phyloP scores from a whole-genome alignment of 495 filamentous ascomycete genomes.

The Usnea hakonensis region DNA sequence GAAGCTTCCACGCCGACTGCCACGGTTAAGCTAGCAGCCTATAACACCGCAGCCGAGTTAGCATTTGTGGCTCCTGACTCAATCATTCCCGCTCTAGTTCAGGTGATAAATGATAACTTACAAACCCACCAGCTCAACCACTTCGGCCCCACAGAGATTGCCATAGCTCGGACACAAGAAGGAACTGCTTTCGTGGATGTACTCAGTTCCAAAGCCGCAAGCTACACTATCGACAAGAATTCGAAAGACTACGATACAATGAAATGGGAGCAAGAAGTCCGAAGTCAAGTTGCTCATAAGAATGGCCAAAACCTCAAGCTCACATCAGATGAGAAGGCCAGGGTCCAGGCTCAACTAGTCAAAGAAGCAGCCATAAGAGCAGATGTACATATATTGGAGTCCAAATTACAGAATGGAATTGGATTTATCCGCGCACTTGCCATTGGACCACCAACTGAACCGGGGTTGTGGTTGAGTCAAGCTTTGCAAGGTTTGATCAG shows the following conservation, averaged over 20 bases:
- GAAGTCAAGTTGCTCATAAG: constrained; percentile 80
- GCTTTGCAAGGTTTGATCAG: constrained; percentile 63
- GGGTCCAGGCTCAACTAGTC: constrained; percentile 81
- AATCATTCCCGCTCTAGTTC: constrained; percentile 67
- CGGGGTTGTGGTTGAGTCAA: constrained; percentile 75
- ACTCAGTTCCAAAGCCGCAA: constrained; percentile 65
- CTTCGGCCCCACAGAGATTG: constrained; percentile 78
- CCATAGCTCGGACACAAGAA: constrained; percentile 81
- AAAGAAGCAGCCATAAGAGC: constrained; percentile 76
- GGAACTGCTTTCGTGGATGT: constrained; percentile 86
- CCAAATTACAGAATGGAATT: constrained; percentile 66
- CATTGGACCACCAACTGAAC: constrained; percentile 74
- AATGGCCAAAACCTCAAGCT: constrained; percentile 89
- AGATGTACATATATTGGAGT: constrained; percentile 57
- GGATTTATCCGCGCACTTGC: constrained; percentile 78
- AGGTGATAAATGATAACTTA: constrained; percentile 64
- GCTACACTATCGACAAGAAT: constrained; percentile 65
- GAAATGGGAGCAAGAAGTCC: constrained; percentile 95
- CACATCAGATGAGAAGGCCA: constrained; percentile 75
- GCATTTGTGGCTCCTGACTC: constrained; percentile 85
- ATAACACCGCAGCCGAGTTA: constrained; percentile 74
- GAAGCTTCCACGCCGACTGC: neutral
- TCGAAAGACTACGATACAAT: constrained; percentile 87
- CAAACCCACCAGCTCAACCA: constrained; percentile 54
- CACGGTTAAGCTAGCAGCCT: constrained; percentile 58